These are phyloP conservation scores for Aureobasidium sp. DNA, from an alignment of 2,329 filamentous ascomycete genomes.

Conservation along the genomic window DNA sequence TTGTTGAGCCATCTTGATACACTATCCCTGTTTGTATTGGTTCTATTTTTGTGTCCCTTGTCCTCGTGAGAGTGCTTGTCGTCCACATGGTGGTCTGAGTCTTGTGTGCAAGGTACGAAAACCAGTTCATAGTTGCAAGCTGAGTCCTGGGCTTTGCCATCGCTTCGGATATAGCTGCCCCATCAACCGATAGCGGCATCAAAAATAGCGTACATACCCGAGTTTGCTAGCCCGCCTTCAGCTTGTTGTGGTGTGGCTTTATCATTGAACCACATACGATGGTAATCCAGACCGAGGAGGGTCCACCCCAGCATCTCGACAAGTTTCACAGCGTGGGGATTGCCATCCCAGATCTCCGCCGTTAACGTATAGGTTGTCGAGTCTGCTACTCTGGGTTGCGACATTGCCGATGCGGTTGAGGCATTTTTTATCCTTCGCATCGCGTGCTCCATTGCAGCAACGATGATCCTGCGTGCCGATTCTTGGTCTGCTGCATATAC, in stretches of 20 bases:
- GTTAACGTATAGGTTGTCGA: slow-evolving; percentile 17
- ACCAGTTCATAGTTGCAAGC: neutral
- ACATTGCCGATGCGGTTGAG: slow-evolving; percentile 15
- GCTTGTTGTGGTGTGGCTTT: slow-evolving; percentile 25
- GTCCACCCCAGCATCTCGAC: slow-evolving; percentile 29
- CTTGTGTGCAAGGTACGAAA: neutral
- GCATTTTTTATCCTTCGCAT: slow-evolving; percentile 14
- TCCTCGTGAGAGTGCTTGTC: neutral
- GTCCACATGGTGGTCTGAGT: neutral
- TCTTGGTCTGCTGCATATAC: slow-evolving; percentile 25
- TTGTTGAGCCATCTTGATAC: slow-evolving; percentile 9
- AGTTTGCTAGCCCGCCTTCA: slow-evolving; percentile 23
- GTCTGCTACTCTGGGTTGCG: slow-evolving; percentile 8
- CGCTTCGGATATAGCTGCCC: neutral
- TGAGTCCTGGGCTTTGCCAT: neutral
- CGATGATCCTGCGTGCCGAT: slow-evolving; percentile 22
- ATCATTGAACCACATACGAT: slow-evolving; percentile 31
- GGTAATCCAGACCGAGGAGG: slow-evolving; percentile 24
- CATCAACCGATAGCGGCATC: slow-evolving; percentile 23
- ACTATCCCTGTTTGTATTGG: slow-evolving; percentile 8
- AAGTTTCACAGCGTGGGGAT: slow-evolving; percentile 22
- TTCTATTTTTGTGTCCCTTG: neutral
- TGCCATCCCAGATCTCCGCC: slow-evolving; percentile 29
- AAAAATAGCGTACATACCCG: slow-evolving; percentile 28
- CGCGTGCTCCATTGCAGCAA: slow-evolving; percentile 21